These are phyloP conservation scores for Galeopsis tetrahit DNA, from an alignment of 257 asterid genomes.

Conservation along the genomic window DNA sequence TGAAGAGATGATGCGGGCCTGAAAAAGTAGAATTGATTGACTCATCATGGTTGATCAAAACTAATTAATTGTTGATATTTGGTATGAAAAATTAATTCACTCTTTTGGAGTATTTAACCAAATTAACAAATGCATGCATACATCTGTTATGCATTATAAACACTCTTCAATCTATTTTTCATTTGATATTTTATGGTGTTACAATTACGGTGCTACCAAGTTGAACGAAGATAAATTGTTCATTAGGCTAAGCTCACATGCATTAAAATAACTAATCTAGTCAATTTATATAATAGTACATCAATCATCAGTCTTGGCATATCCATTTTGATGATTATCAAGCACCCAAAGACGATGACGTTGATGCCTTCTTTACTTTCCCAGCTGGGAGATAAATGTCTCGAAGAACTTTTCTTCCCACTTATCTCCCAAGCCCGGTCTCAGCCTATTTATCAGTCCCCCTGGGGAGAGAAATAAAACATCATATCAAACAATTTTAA, in stretches of 20 bases:
- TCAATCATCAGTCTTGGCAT: background rate
- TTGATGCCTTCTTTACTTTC: constrained; percentile 64
- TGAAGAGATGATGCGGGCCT: background rate
- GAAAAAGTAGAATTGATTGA: background rate
- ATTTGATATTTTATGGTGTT: background rate
- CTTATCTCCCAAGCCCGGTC: constrained; percentile 97
- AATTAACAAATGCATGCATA: background rate
- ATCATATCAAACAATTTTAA: constrained; percentile 14
- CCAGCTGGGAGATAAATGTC: constrained; percentile 80
- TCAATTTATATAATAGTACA: constrained; percentile 1
- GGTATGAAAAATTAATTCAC: background rate
- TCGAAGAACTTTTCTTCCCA: constrained; percentile 97
- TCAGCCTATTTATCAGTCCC: constrained; percentile 99
- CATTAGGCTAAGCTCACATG: constrained; percentile 6
- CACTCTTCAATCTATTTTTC: background rate
- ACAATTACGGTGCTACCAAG: background rate
- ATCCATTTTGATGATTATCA: background rate
- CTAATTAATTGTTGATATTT: background rate
- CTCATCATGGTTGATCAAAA: background rate
- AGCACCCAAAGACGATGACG: constrained; percentile 9
- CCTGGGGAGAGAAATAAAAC: constrained; percentile 50
- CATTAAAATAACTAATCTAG: background rate
- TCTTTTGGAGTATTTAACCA: background rate
- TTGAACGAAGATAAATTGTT: background rate
- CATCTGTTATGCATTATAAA: background rate